These are phyloP conservation scores for Neopestalotiopsis rosae DNA, from an alignment of 2,329 filamentous ascomycete species.

Conservation along the genomic window DNA sequence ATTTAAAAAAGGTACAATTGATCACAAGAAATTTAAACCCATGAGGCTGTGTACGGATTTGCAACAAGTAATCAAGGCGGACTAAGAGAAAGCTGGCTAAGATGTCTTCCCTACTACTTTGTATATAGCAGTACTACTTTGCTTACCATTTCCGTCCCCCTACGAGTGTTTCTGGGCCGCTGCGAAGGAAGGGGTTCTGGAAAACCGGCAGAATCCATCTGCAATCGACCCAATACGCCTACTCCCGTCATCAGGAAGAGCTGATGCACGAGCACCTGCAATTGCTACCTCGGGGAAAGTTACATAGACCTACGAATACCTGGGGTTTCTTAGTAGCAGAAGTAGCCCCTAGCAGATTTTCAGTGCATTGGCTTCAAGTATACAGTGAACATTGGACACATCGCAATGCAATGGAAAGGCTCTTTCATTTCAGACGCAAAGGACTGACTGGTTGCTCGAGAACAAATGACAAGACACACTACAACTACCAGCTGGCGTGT, in stretches of 20 bases:
- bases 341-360: background rate
- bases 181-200: background rate
- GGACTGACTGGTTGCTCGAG: background rate
- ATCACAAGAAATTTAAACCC: background rate
- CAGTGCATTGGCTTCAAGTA: background rate
- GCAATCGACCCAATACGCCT: background rate
- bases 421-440: background rate
- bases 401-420: background rate
- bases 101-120: background rate
- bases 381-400: background rate
- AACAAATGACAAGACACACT: background rate
- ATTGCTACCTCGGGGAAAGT: background rate
- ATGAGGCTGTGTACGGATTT: background rate
- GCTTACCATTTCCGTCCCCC: background rate
- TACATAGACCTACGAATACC: background rate
- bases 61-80: background rate
- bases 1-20: background rate
- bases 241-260: background rate
- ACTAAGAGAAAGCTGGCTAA: background rate
- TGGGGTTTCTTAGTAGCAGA: background rate
- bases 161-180: background rate
- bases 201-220: constrained; percentile 6
- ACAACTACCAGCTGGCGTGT: background rate
- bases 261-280: constrained; percentile 10
- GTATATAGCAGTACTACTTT: background rate